phyloP scores from a whole-genome alignment of 2,329 filamentous ascomycete genomes.

The Xylariaceae sp. region DNA sequence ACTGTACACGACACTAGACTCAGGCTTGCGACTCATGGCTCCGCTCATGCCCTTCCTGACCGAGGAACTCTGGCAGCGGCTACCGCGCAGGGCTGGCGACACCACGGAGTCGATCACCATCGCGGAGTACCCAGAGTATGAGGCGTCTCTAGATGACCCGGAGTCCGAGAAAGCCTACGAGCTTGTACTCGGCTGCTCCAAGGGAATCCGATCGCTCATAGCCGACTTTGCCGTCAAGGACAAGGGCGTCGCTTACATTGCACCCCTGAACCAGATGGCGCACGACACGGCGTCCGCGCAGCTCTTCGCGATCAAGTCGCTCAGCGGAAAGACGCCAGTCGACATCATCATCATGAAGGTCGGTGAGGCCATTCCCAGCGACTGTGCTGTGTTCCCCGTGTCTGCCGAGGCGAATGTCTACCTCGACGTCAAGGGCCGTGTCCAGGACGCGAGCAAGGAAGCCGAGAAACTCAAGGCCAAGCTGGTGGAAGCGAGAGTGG shows the following conservation, averaged over 20 bases:
- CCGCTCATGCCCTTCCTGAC: slow-evolving; percentile 74
- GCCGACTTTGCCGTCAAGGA: slow-evolving; percentile 1
- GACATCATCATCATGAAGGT: background rate
- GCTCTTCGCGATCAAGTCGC: slow-evolving; percentile 3
- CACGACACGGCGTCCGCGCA: slow-evolving; percentile 1
- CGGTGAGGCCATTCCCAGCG: background rate
- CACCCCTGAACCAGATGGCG: background rate
- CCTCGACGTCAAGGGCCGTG: slow-evolving; percentile 1
- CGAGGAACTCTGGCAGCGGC: slow-evolving; percentile 78
- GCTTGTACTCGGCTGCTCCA: slow-evolving; percentile 2
- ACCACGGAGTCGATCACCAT: slow-evolving; percentile 66
- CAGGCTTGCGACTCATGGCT: slow-evolving; percentile 66
- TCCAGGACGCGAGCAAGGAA: background rate
- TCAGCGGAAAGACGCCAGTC: slow-evolving; percentile 1
- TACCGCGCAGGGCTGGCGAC: slow-evolving; percentile 67
- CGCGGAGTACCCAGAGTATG: slow-evolving; percentile 63
- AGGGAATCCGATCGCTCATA: background rate
- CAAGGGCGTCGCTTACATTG: background rate
- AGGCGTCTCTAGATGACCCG: slow-evolving; percentile 21
- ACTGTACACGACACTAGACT: slow-evolving; percentile 73
- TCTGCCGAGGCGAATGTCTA: slow-evolving; percentile 1
- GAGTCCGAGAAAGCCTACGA: slow-evolving; percentile 1
- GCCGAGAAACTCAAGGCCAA: background rate
- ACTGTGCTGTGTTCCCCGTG: slow-evolving; percentile 1
- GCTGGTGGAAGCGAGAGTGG: background rate